phyloP scores from a whole-genome alignment of 139 green algal species.

The Deuterostichococcus epilithicus region DNA sequence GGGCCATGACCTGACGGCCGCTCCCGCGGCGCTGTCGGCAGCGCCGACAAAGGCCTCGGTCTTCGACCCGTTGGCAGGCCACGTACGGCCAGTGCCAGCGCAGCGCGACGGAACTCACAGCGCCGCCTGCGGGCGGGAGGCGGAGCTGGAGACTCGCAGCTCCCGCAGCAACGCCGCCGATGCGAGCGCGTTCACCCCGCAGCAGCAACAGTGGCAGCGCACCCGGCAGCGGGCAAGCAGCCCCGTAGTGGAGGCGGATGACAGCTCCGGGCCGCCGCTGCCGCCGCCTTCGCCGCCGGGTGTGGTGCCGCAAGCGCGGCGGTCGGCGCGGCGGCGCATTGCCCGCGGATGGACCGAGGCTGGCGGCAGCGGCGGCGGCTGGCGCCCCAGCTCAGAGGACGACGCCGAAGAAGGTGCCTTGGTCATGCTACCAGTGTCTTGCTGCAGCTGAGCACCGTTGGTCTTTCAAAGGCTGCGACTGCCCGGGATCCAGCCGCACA shows the following conservation, averaged over 20 bases:
- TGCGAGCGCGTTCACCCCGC: not conserved
- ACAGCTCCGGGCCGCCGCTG: not conserved
- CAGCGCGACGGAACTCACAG: too few relatives aligned
- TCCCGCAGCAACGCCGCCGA: not conserved
- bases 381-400: constrained; percentile 4
- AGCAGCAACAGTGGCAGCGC: not conserved
- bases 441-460: too few relatives aligned
- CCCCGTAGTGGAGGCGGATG: not conserved
- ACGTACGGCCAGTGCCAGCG: too few relatives aligned
- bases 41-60: too few relatives aligned
- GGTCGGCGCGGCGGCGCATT: not conserved
- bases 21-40: too few relatives aligned
- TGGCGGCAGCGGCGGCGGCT: not conserved
- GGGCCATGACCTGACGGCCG: too few relatives aligned
- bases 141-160: not conserved
- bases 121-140: not conserved
- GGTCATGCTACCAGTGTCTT: too few relatives aligned
- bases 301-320: not conserved
- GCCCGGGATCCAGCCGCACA: too few relatives aligned
- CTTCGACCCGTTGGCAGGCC: too few relatives aligned
- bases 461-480: too few relatives aligned
- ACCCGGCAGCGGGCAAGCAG: too few relatives aligned
- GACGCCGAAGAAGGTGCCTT: not conserved
- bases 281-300: not conserved
- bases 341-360: constrained; percentile 4